phyloP scores from a whole-genome alignment of 108 stramenopile genomes.

The Nitzschia sp. region DNA sequence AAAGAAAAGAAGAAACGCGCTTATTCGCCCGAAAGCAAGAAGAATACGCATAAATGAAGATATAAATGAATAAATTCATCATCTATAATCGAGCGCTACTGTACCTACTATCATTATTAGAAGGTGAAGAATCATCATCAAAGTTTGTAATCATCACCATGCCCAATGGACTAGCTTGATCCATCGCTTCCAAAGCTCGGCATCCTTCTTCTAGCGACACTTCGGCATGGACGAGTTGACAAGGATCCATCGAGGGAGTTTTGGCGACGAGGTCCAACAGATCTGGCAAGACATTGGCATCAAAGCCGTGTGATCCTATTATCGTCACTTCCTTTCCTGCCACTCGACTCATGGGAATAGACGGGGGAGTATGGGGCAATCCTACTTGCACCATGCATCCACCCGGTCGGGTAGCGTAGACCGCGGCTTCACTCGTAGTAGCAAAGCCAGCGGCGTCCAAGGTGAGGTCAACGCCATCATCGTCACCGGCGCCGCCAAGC shows the following conservation, averaged over 20 bases:
- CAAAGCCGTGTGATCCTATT: slow-evolving; percentile 77
- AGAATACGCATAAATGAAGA: no score
- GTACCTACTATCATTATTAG: no score
- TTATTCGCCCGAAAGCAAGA: no score
- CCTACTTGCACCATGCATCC: slow-evolving; percentile 81
- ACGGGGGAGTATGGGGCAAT: slow-evolving; percentile 59
- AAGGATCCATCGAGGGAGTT: slow-evolving; percentile 42
- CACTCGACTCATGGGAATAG: slow-evolving; percentile 72
- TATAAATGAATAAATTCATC: no score
- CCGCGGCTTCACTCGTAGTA: slow-evolving; percentile 67
- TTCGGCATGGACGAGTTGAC: slow-evolving; percentile 49
- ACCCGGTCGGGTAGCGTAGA: slow-evolving; percentile 45
- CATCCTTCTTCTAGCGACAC: slow-evolving; percentile 68
- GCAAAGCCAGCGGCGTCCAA: slow-evolving; percentile 78
- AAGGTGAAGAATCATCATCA: no score
- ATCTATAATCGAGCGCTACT: no score
- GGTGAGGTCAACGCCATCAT: slow-evolving; percentile 65
- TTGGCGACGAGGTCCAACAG: slow-evolving; percentile 52
- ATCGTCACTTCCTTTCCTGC: slow-evolving; percentile 72
- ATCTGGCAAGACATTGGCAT: slow-evolving; percentile 50
- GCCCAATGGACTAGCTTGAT: slow-evolving; percentile 63
- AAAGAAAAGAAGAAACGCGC: no score
- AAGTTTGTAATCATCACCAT: slow-evolving; percentile 75
- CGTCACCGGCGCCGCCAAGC: slow-evolving; percentile 39
- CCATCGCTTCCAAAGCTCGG: slow-evolving; percentile 67